Evolutionary conservation across 1,284 basidiomycete genomes (phyloP).

Genomic region (Trametes hirsuta): DNA sequence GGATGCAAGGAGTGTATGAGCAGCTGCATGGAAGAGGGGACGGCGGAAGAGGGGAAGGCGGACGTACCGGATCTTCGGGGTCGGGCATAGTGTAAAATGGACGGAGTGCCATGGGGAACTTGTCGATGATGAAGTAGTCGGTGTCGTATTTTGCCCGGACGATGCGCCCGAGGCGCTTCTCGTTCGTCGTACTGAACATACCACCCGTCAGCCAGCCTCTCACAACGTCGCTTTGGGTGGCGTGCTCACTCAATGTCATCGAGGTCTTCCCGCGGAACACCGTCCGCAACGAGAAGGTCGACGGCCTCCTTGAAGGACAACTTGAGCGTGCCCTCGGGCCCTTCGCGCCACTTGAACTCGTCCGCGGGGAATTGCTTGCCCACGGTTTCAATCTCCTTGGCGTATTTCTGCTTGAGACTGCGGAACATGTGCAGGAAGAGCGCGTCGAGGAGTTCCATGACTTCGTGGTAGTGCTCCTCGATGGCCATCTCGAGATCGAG

Average conservation of each 20-base stretch:
- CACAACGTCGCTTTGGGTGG: background rate
- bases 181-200: slow-evolving; percentile 78
- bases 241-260: slow-evolving; percentile 85
- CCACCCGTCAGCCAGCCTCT: slow-evolving; percentile 6
- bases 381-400: slow-evolving; percentile 82
- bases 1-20: background rate
- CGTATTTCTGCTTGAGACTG: slow-evolving; percentile 77
- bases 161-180: slow-evolving; percentile 88
- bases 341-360: slow-evolving; percentile 87
- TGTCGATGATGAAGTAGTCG: slow-evolving; percentile 98
- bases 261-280: slow-evolving; percentile 71
- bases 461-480: slow-evolving; percentile 98
- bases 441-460: slow-evolving; percentile 84
- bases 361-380: slow-evolving; percentile 90
- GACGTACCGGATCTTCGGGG: slow-evolving; percentile 78
- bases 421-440: slow-evolving; percentile 86
- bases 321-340: slow-evolving; percentile 79
- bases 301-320: slow-evolving; percentile 89
- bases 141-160: slow-evolving; percentile 93
- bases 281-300: slow-evolving; percentile 83
- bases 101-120: slow-evolving; percentile 91
- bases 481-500: slow-evolving; percentile 99
- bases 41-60: slow-evolving; percentile 1
- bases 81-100: slow-evolving; percentile 99
- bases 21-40: too few relatives aligned